Percentiles rank a stretch among this genome's conserved stretches.
Evolutionary conservation across 345 rosid species (phyloP).

Genomic region (Citrus glauca): DNA sequence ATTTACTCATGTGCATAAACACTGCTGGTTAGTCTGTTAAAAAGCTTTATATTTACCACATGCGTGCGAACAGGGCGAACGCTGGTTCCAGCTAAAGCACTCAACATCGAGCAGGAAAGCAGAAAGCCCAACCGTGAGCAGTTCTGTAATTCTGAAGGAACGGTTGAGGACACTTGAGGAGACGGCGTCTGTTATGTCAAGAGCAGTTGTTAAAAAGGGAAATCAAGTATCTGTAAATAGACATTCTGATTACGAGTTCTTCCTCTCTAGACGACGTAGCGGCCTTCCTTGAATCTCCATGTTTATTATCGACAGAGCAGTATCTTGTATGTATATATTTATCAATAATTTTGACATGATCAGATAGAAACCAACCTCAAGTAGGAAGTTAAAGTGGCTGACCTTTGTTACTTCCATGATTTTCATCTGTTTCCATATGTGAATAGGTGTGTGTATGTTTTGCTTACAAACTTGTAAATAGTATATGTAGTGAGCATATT

Average conservation of each 20-base stretch:
- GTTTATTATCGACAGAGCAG: background rate
- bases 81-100: conserved; percentile 48
- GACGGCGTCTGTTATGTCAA: conserved; percentile 50
- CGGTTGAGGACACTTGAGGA: conserved; percentile 44
- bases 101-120: conserved; percentile 11
- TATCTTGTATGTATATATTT: background rate
- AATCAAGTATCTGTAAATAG: conserved; percentile 27
- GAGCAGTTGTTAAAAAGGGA: conserved; percentile 43
- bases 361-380: conserved; percentile 9
- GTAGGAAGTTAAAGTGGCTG: background rate
- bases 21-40: background rate
- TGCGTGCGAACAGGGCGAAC: conserved; percentile 38
- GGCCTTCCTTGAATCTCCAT: background rate
- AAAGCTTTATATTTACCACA: background rate
- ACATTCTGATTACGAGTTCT: conserved; percentile 57
- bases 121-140: conserved; percentile 19
- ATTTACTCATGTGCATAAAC: background rate
- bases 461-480: background rate
- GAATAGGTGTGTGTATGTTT: background rate
- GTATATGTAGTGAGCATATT: background rate
- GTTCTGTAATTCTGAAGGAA: conserved; percentile 38
- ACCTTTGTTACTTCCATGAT: background rate
- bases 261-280: conserved; percentile 33
- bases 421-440: background rate
- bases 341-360: background rate